Evolutionary conservation across 352 stramenopile genomes (phyloP), one percentile per base, ranked within the genome.

Genomic region (Pythium phragmiticola): DNA sequence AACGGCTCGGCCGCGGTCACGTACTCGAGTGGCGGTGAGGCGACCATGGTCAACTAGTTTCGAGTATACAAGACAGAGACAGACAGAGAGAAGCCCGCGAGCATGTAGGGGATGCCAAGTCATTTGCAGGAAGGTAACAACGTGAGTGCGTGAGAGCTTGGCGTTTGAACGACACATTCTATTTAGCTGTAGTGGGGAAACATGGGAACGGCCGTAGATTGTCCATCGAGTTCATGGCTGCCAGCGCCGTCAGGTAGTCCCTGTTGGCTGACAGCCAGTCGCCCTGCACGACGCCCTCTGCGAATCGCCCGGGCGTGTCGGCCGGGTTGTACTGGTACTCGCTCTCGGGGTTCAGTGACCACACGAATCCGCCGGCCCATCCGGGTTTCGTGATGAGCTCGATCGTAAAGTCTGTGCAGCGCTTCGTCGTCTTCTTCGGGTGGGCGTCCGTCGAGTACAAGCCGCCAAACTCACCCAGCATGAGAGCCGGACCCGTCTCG

Each of bases 341-440:
- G 53, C 69, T 83, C 63, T 93, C 80, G 0, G 84, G 80, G 45
- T 91, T 90, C 49, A 93, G 65, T 28, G 80, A 88, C 78, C 84
- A 91, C 34, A 87, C 74, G 54, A 88, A 93, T 26, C 80, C 84
- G 12, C 82, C 84, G 0, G 78, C 62, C 59, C 79, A 88, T 13
- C 75, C 72, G 2, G 69, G 66, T 26, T 72, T 63, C 21, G 75
- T 64, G 56, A 93, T 76, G 26, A 89, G 65, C 30, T 88, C 65
- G 60, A 91, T 87, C 0, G 69, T 88, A 49, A 72, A 81, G 58
- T 88, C 78, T 0, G 80, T 82, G 19, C 68, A 81, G 4, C 84
- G 78, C 58, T 83, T 70, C 5, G 74, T 91, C 4, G 84, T 90
- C 57, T 80, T 79, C 58, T 78, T 72, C 2, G 77, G 77, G 52